These are phyloP conservation scores for Gentiana straminea DNA, from an alignment of 257 asterid species.

Conservation along the genomic window DNA sequence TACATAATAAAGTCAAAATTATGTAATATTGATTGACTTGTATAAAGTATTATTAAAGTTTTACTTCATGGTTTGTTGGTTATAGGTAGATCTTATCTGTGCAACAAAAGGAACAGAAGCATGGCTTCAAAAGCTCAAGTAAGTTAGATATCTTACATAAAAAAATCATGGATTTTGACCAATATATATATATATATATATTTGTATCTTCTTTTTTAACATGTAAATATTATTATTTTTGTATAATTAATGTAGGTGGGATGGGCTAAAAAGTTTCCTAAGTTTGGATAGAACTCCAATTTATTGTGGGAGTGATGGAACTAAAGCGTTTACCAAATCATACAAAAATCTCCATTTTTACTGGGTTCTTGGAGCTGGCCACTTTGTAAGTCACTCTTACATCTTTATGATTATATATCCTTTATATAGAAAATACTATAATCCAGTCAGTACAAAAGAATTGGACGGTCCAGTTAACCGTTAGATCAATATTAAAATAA, in stretches of 20 bases:
- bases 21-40: too few relatives aligned
- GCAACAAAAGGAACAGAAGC: conserved; percentile 87
- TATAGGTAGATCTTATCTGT: conserved; percentile 85
- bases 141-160: conserved; percentile 11
- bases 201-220: too few relatives aligned
- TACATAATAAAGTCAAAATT: too few relatives aligned
- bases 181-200: too few relatives aligned
- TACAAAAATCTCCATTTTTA: conserved; percentile 68
- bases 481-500: too few relatives aligned
- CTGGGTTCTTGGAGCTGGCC: conserved; percentile 99
- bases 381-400: conserved; percentile 50
- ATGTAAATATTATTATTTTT: background rate
- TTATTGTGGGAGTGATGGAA: conserved; percentile 39
- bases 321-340: conserved; percentile 63
- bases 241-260: conserved; percentile 47
- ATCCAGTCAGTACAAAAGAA: too few relatives aligned
- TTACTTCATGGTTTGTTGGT: conserved; percentile 5
- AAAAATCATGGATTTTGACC: too few relatives aligned
- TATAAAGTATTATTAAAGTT: background rate
- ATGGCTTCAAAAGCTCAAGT: conserved; percentile 90
- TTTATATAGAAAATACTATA: too few relatives aligned
- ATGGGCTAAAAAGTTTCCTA: conserved; percentile 52
- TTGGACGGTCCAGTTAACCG: too few relatives aligned
- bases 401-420: too few relatives aligned
- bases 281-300: conserved; percentile 48